Percentiles rank a stretch among this genome's conserved stretches.
phyloP scores from a whole-genome alignment of 495 filamentous ascomycete species.

The Neurospora tetrasperma region DNA sequence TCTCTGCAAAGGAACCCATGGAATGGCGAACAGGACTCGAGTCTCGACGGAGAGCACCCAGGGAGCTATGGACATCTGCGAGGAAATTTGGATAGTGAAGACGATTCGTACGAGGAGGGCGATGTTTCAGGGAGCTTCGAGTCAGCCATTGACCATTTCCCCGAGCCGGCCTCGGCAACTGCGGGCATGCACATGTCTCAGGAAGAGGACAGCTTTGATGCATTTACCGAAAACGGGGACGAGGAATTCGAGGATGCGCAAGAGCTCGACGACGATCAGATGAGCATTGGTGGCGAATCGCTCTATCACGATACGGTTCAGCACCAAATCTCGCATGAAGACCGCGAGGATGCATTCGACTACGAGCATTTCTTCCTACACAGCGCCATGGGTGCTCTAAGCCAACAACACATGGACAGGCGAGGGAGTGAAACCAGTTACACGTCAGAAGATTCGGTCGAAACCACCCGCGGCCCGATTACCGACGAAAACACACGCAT shows the following conservation, averaged over 20 bases:
- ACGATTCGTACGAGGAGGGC: background rate
- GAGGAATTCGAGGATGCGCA: constrained; percentile 8
- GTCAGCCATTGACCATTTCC: constrained; percentile 4
- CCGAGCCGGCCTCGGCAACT: constrained; percentile 3
- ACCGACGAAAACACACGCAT: constrained; percentile 3
- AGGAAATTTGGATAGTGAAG: background rate
- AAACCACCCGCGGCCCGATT: constrained; percentile 55
- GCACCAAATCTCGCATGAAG: constrained; percentile 61
- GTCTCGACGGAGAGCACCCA: constrained; percentile 15
- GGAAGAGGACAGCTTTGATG: constrained; percentile 23
- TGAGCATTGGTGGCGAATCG: constrained; percentile 43
- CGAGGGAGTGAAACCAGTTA: constrained; percentile 45
- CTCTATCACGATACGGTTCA: constrained; percentile 47
- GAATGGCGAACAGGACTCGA: constrained; percentile 26
- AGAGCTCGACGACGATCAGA: constrained; percentile 22
- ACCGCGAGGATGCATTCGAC: constrained; percentile 93
- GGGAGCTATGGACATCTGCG: background rate
- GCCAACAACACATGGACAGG: constrained; percentile 32
- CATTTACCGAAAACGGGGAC: constrained; percentile 29
- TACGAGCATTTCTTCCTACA: constrained; percentile 95
- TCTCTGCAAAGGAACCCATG: constrained; percentile 18
- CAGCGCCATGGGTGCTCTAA: constrained; percentile 70
- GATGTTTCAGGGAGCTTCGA: constrained; percentile 1
- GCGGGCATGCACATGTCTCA: background rate
- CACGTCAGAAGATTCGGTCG: constrained; percentile 60